These are phyloP conservation scores for Rhytidhysteron rufulum DNA, from an alignment of 2,329 filamentous ascomycete species.

Conservation along the genomic window DNA sequence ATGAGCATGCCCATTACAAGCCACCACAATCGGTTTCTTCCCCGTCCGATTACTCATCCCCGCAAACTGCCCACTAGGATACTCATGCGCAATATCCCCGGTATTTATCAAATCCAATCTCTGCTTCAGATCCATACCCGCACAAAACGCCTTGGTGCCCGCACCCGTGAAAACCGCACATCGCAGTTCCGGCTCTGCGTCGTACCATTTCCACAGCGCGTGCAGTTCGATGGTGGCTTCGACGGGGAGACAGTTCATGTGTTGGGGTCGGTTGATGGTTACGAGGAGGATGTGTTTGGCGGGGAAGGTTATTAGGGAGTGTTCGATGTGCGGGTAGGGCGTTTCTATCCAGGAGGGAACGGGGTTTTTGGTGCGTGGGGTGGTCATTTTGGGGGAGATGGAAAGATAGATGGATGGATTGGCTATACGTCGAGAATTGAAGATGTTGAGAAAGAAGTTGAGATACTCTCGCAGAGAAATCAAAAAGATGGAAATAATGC, in stretches of 20 bases:
- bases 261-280: conserved; percentile 43
- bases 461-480: neutral
- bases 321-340: conserved; percentile 10
- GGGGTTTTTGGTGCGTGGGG: conserved; percentile 17
- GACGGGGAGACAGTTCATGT: conserved; percentile 36
- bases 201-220: conserved; percentile 47
- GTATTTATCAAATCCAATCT: conserved; percentile 5
- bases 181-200: conserved; percentile 40
- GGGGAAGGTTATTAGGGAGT: conserved; percentile 38
- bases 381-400: conserved; percentile 11
- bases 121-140: conserved; percentile 48
- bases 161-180: conserved; percentile 43
- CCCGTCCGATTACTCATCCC: conserved; percentile 21
- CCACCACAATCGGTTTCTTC: conserved; percentile 20
- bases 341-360: conserved; percentile 33
- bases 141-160: conserved; percentile 49
- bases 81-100: conserved; percentile 10
- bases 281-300: conserved; percentile 43
- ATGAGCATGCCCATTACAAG: conserved; percentile 21
- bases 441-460: neutral
- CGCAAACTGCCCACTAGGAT: conserved; percentile 16
- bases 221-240: conserved; percentile 41
- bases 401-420: too few relatives aligned
- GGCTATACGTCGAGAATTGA: too few relatives aligned
- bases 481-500: neutral